Evolutionary conservation across 179 eudicot species (phyloP).

Genomic region (Dionaea muscipula): DNA sequence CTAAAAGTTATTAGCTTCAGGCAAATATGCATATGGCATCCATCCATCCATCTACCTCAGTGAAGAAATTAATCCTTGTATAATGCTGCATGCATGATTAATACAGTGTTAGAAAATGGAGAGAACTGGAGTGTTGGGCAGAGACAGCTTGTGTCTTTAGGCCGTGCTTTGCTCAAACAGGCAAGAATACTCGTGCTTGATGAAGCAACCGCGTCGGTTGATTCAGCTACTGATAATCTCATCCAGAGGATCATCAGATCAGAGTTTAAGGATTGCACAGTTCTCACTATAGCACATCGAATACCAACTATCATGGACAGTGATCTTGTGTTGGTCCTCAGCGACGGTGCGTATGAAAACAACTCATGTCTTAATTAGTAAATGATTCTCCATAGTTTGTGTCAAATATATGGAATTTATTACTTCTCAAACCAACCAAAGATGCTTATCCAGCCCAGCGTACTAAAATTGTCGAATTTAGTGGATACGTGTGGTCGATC

Average conservation of each 20-base stretch:
- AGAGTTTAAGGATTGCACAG: slow-evolving; percentile 78
- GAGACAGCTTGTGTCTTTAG: slow-evolving; percentile 88
- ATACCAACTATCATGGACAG: slow-evolving; percentile 95
- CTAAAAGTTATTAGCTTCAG: too few species aligned
- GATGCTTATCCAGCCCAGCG: too few species aligned
- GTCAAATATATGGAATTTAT: not conserved
- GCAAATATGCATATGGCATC: too few species aligned
- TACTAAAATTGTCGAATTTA: too few species aligned
- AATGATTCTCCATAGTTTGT: not conserved
- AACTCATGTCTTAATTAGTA: not conserved
- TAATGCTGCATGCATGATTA: not conserved
- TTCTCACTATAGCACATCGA: slow-evolving; percentile 85
- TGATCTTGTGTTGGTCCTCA: slow-evolving; percentile 87
- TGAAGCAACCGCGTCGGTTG: slow-evolving; percentile 99
- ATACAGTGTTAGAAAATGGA: slow-evolving; percentile 80
- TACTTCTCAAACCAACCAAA: too few species aligned
- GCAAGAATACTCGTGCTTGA: slow-evolving; percentile 82
- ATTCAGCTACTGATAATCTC: slow-evolving; percentile 85
- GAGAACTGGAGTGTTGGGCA: slow-evolving; percentile 99
- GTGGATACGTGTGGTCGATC: too few species aligned
- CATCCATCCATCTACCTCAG: too few species aligned
- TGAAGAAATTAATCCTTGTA: too few species aligned
- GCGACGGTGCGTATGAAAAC: slow-evolving; percentile 47
- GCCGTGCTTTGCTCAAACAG: slow-evolving; percentile 87
- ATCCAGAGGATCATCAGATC: slow-evolving; percentile 86